Base-by-base conservation (phyloP, 768 basidiomycete species). In the Auriscalpium orientale region DNA sequence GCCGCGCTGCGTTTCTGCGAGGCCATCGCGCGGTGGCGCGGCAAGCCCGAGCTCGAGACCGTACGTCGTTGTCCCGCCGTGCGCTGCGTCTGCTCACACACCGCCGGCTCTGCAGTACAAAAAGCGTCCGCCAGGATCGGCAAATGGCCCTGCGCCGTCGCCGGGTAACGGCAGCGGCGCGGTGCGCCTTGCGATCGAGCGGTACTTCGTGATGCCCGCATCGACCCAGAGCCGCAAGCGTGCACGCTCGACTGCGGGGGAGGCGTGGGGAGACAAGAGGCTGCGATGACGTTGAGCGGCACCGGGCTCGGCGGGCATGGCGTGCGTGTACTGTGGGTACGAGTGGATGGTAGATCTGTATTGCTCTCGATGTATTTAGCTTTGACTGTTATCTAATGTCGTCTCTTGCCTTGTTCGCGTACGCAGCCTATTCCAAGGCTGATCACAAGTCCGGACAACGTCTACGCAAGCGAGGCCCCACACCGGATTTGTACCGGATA, bases 1-100 rank as follows among this genome's bases (percentile, higher is more conserved):
- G 84, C 86, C 33, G 82, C 87, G 0, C 75, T 90, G 6, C 74
- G 88, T 50, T 93, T 89, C 64, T 90, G 85, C 64, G 90, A 93
- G 65, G 88, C 88, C 37, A 77, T 92, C 46, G 82, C 87, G 1
- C 80, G 79, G 52, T 93, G 90, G 91, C 74, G 89, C 62, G 90
- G 90, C 3, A 88, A 86, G 65, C 90, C 90, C 38, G 91, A 92
- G 62, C 77, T 93, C 8, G 87, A 89, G 70, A 86, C 83, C 3
- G 88, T 89, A 59, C 47, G 70, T 62, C 16, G 13, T 40, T 53
- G 20, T 13, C 43, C 16, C 49, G 37, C n/a, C 28, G 18, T 7
- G 15, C 21, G 46, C 35, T 18, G 8, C 21, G 46, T 49, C 20
- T 51, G 18, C 34, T 12, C 18, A 21, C 22, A 43, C 7, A 5